These are phyloP conservation scores for Cicer bijugum DNA, from an alignment of 306 rosid genomes.

Conservation along the genomic window DNA sequence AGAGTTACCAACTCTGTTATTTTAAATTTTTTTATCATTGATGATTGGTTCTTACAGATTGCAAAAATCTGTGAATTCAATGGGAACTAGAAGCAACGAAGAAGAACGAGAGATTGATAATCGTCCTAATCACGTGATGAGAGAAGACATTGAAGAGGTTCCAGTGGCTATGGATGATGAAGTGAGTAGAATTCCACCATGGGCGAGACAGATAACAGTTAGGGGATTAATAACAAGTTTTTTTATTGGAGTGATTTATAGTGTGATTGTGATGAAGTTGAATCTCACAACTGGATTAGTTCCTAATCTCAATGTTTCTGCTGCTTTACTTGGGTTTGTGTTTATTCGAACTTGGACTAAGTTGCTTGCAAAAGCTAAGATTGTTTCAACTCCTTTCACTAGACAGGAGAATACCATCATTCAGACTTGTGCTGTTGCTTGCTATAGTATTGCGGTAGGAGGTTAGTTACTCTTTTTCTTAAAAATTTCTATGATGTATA, in stretches of 20 bases:
- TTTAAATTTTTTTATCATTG: background rate
- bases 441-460: constrained; percentile 94
- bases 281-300: constrained; percentile 96
- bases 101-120: constrained; percentile 60
- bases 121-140: background rate
- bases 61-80: constrained; percentile 42
- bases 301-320: constrained; percentile 95
- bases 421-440: constrained; percentile 97
- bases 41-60: constrained; percentile 36
- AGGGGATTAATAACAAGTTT: constrained; percentile 78
- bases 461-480: constrained; percentile 51
- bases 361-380: constrained; percentile 76
- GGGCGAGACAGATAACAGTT: constrained; percentile 78
- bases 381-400: constrained; percentile 80
- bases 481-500: background rate
- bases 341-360: constrained; percentile 80
- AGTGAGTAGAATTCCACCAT: constrained; percentile 61
- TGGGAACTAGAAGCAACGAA: constrained; percentile 48
- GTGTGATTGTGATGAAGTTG: constrained; percentile 87
- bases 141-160: constrained; percentile 55
- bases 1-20: constrained; percentile 6
- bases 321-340: constrained; percentile 94
- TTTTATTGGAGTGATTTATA: constrained; percentile 73
- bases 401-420: constrained; percentile 91
- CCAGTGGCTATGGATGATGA: constrained; percentile 55